phyloP scores from a whole-genome alignment of 2,329 filamentous ascomycete species.

The Ophiocordyceps camponoti-rufipedis region DNA sequence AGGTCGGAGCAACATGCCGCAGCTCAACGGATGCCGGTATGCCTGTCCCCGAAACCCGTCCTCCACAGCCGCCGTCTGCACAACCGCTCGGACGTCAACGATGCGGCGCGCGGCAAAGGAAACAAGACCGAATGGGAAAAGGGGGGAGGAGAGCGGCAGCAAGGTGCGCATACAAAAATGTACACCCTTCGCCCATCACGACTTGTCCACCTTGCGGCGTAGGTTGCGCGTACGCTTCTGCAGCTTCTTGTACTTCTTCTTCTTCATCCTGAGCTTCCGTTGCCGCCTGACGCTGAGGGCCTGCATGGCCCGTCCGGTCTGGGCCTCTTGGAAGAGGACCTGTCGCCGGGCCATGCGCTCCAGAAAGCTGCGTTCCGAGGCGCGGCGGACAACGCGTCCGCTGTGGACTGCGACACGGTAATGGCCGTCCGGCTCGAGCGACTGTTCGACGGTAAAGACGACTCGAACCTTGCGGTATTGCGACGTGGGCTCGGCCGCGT shows the following conservation, averaged over 20 bases:
- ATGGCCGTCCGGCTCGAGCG: slow-evolving; percentile 39
- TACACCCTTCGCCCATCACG: slow-evolving; percentile 6
- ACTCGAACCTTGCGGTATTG: slow-evolving; percentile 42
- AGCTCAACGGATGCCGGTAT: background rate
- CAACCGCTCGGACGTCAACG: background rate
- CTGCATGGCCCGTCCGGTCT: slow-evolving; percentile 41
- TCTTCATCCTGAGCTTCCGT: slow-evolving; percentile 98
- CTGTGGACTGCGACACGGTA: slow-evolving; percentile 42
- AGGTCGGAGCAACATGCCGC: background rate
- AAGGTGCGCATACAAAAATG: background rate
- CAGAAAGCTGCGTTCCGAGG: slow-evolving; percentile 38
- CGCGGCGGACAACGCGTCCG: slow-evolving; percentile 35
- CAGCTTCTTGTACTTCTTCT: slow-evolving; percentile 99
- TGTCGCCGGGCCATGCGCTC: slow-evolving; percentile 52
- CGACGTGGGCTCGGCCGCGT: slow-evolving; percentile 15
- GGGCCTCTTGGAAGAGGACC: slow-evolving; percentile 36
- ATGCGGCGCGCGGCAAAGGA: background rate
- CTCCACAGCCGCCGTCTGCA: background rate
- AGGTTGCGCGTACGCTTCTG: slow-evolving; percentile 81
- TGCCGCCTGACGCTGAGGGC: slow-evolving; percentile 85
- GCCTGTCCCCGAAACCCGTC: background rate
- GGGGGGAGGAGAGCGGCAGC: background rate
- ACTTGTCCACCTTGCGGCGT: slow-evolving; percentile 65
- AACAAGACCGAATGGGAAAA: background rate
- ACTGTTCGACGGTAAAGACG: slow-evolving; percentile 49